A percentile compares a stretch with the other conserved stretches of the same genome.
Conservation (phyloP, 148 eudicot species). For the Suaeda aralocaspica region DNA sequence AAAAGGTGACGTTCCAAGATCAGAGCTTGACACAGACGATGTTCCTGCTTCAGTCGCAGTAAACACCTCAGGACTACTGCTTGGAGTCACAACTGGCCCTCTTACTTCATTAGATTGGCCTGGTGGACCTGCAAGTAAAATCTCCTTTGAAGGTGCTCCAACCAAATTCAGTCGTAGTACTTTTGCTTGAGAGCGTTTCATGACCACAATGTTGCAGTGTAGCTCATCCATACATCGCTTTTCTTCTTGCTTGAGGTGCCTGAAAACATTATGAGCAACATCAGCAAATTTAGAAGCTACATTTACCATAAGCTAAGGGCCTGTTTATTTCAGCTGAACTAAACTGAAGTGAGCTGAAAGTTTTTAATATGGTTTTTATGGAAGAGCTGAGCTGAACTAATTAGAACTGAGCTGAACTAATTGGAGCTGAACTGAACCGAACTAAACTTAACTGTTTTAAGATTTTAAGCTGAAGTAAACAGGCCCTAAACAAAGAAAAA, state of each 20-base stretch:
- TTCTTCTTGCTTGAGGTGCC: slow-evolving; percentile 78
- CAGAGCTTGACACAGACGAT: slow-evolving; percentile 86
- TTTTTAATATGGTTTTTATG: too few species aligned
- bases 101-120: slow-evolving; percentile 35
- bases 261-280: slow-evolving; percentile 28
- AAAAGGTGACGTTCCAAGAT: slow-evolving; percentile 78
- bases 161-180: slow-evolving; percentile 71
- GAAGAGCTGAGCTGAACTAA: too few species aligned
- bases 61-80: slow-evolving; percentile 83
- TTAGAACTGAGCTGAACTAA: too few species aligned
- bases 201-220: slow-evolving; percentile 82
- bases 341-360: too few species aligned
- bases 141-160: slow-evolving; percentile 60
- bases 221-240: slow-evolving; percentile 91
- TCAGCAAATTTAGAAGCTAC: background rate
- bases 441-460: too few species aligned
- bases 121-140: slow-evolving; percentile 33
- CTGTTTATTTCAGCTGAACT: too few species aligned
- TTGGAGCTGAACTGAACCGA: too few species aligned
- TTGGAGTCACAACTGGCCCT: slow-evolving; percentile 81
- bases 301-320: background rate
- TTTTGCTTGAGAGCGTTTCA: slow-evolving; percentile 80
- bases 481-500: too few species aligned
- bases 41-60: slow-evolving; percentile 88
- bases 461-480: too few species aligned